Evolutionary conservation across 2,329 filamentous ascomycete genomes (phyloP), one percentile per base, ranked within the genome.

Genomic region (Fusarium liriodendri): DNA sequence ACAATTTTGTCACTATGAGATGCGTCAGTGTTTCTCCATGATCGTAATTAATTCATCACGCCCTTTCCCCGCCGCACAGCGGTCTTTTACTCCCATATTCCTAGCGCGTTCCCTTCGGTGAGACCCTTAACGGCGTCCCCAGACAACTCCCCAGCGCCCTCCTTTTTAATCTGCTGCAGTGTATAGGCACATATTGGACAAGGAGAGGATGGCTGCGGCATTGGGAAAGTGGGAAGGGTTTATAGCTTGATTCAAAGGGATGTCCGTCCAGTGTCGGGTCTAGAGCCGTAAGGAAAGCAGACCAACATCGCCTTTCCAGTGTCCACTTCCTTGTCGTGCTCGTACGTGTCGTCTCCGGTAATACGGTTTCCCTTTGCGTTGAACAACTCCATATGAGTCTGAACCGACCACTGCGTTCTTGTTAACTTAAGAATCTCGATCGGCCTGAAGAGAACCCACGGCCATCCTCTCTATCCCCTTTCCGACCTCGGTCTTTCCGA

Each of bases 171-270:
- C 4, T 88, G 82, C 10, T 78, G 69, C 0, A 90, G 85, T 84
- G 59, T 88, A 89, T 18, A 89, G 67, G 66, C 88, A 88, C 0
- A 88, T 89, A 80, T 89, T 89, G 82, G 90, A 88, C 11, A 87
- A 87, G 77, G 90, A 90, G 14, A 89, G 76, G 2, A 89, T 78
- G 0, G 85, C 85, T 4, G 78, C 76, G 0, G 85, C 87, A 65
- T 82, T 75, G 1, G 87, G 87, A 9, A 90, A 81, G 2, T 88
- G 83, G 2, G 83, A 33, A 89, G 72, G 0, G 87, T 87, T 75
- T 90, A 88, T 16, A 88, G 80, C 77, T 90, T 88, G 33, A 86
- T 84, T 29, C 87, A 82, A 6, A 87, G 70, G 57, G 78, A 80
- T 8, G 82, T 78, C 83, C 85, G 54, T 4, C 5, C 3, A 20